phyloP scores from a whole-genome alignment of 345 rosid species.

The Aegle marmelos region DNA sequence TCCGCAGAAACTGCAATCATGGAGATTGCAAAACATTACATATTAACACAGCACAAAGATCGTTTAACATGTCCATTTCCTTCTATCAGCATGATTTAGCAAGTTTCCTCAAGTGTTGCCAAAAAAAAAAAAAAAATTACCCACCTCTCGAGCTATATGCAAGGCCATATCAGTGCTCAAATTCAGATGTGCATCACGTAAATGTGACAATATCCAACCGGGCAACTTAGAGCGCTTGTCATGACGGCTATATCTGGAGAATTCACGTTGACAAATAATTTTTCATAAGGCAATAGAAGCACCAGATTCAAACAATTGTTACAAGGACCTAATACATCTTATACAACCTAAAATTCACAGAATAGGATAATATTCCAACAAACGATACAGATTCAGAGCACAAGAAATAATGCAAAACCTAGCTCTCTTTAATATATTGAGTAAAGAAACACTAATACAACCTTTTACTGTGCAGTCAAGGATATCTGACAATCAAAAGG shows the following conservation, averaged over 20 bases:
- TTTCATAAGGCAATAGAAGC: background rate
- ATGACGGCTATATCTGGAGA: conserved; percentile 88
- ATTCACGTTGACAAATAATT: background rate
- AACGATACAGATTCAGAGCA: background rate
- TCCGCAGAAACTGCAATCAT: conserved; percentile 67
- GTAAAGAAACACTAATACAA: background rate
- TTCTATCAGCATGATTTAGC: too few species aligned
- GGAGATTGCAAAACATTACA: background rate
- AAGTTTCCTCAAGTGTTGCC: background rate
- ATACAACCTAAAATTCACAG: background rate
- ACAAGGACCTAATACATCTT: background rate
- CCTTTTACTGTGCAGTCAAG: background rate
- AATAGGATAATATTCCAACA: background rate
- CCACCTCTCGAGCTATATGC: conserved; percentile 88
- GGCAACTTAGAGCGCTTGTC: conserved; percentile 96
- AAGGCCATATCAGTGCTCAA: conserved; percentile 98
- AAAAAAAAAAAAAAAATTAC: background rate
- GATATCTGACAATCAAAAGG: background rate
- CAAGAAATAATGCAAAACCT: background rate
- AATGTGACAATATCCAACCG: conserved; percentile 93
- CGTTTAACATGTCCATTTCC: background rate
- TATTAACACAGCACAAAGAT: background rate
- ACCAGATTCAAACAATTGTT: background rate
- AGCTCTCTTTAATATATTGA: background rate
- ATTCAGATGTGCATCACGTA: conserved; percentile 83